These are phyloP conservation scores for Petasospora fabianii DNA, from an alignment of 1,139 yeast genomes.

Conservation along the genomic window DNA sequence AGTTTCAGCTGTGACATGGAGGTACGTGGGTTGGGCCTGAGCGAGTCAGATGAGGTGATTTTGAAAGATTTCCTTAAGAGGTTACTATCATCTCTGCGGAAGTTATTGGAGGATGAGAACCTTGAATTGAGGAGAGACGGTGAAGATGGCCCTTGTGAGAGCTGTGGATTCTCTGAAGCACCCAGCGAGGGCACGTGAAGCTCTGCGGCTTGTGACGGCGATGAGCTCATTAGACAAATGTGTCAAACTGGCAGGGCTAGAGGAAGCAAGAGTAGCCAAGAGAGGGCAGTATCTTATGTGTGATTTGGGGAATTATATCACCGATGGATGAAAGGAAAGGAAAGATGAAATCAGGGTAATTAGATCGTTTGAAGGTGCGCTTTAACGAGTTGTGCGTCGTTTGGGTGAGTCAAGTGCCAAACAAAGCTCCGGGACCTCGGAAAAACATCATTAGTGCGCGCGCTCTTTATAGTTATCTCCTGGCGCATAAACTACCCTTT, in stretches of 20 bases:
- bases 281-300: too few species aligned
- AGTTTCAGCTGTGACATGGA: slow-evolving; percentile 33
- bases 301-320: too few species aligned
- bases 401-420: background rate
- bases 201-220: too few species aligned
- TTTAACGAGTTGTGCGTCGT: background rate
- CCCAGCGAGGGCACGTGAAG: too few species aligned
- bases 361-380: background rate
- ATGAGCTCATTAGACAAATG: too few species aligned
- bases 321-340: background rate
- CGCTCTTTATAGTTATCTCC: too few species aligned
- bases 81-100: slow-evolving; percentile 8
- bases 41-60: slow-evolving; percentile 11
- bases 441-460: too few species aligned
- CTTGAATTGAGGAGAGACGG: too few species aligned
- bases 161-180: too few species aligned
- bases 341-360: background rate
- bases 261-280: too few species aligned
- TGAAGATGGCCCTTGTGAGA: background rate
- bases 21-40: slow-evolving; percentile 23
- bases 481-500: too few species aligned
- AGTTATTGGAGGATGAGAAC: slow-evolving; percentile 3
- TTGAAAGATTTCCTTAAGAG: slow-evolving; percentile 15
- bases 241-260: too few species aligned
- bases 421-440: background rate